These are phyloP conservation scores for Chionographis japonica DNA, from an alignment of 106 monocot genomes.

Conservation along the genomic window DNA sequence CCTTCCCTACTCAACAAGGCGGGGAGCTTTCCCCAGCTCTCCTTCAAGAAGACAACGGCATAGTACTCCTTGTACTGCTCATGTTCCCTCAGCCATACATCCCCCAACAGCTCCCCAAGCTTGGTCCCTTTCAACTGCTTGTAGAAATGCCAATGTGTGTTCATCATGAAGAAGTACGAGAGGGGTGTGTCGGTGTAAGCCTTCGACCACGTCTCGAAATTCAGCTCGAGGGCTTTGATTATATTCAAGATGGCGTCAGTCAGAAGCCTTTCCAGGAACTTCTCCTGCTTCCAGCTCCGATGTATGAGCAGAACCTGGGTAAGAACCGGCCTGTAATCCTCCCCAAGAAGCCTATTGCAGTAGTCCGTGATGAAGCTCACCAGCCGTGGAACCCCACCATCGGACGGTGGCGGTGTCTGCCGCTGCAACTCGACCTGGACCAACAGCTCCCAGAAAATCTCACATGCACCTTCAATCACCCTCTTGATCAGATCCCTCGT, in stretches of 20 bases:
- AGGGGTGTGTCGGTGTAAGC: slow-evolving; percentile 51
- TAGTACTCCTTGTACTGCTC: slow-evolving; percentile 85
- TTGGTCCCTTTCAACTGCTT: slow-evolving; percentile 58
- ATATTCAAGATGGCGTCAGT: slow-evolving; percentile 57
- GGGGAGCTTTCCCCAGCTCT: slow-evolving; percentile 80
- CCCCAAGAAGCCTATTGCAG: slow-evolving; percentile 67
- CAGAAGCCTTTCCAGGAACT: slow-evolving; percentile 57
- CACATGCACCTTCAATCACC: slow-evolving; percentile 78
- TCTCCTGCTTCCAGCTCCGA: slow-evolving; percentile 70
- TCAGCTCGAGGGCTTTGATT: slow-evolving; percentile 67
- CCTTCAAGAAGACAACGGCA: slow-evolving; percentile 44
- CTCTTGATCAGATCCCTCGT: slow-evolving; percentile 80
- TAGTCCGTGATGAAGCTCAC: slow-evolving; percentile 79
- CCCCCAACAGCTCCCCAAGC: slow-evolving; percentile 71
- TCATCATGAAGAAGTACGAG: slow-evolving; percentile 79
- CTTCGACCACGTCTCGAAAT: slow-evolving; percentile 73
- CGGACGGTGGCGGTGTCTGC: slow-evolving; percentile 42
- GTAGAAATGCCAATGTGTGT: slow-evolving; percentile 85
- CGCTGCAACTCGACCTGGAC: slow-evolving; percentile 88
- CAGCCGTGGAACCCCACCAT: slow-evolving; percentile 64
- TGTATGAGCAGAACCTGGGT: slow-evolving; percentile 69
- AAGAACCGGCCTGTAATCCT: slow-evolving; percentile 61
- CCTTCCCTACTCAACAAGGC: slow-evolving; percentile 68
- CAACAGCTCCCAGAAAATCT: slow-evolving; percentile 89
- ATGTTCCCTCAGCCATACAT: slow-evolving; percentile 58